These are phyloP conservation scores for Aspergillus fijiensis DNA, from an alignment of 2,329 filamentous ascomycete genomes.

Conservation along the genomic window DNA sequence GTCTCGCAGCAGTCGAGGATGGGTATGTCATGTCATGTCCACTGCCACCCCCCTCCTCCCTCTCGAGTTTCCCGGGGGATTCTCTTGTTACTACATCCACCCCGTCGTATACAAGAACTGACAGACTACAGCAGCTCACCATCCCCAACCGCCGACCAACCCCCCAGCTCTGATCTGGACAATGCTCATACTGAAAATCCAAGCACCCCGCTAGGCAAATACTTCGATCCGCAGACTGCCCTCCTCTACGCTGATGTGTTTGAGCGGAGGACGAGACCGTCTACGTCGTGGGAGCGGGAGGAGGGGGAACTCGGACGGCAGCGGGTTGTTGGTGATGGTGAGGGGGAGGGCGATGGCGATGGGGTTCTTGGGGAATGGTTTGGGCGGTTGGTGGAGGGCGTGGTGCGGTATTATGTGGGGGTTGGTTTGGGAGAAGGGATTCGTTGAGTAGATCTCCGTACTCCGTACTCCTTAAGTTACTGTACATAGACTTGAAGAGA, in stretches of 20 bases:
- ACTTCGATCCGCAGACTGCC: conserved; percentile 22
- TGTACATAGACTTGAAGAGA: too few relatives aligned
- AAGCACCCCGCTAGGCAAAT: conserved; percentile 14
- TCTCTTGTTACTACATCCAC: too few relatives aligned
- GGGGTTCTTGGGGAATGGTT: background rate
- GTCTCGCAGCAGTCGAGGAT: background rate
- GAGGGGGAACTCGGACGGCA: background rate
- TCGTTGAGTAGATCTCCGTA: too few relatives aligned
- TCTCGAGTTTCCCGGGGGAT: too few relatives aligned
- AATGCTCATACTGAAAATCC: too few relatives aligned
- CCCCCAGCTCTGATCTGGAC: too few relatives aligned
- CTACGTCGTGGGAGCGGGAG: conserved; percentile 1
- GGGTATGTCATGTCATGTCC: too few relatives aligned
- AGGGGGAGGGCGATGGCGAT: background rate
- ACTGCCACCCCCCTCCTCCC: too few relatives aligned
- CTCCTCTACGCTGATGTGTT: conserved; percentile 15
- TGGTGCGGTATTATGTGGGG: background rate
- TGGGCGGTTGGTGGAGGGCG: background rate
- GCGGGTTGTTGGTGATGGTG: background rate
- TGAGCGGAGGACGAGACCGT: conserved; percentile 5
- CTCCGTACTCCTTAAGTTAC: too few relatives aligned
- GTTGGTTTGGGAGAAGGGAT: background rate
- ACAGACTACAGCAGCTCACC: too few relatives aligned
- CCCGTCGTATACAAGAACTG: too few relatives aligned
- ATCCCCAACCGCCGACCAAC: too few relatives aligned